Percentiles rank a stretch among this genome's conserved stretches.
phyloP scores from a whole-genome alignment of 73 alveolate species.

The Paramecium biaurelia region DNA sequence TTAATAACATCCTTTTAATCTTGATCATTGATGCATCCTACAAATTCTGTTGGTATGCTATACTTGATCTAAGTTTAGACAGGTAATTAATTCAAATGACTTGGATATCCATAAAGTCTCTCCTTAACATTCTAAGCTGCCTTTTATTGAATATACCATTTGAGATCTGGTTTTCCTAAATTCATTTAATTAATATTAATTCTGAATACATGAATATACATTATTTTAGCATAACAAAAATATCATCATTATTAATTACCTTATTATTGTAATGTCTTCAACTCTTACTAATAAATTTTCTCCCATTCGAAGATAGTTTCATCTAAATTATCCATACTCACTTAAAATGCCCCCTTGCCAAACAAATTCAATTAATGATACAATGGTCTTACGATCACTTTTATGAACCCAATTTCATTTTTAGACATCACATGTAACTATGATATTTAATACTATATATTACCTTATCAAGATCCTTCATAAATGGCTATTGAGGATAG shows the following conservation, averaged over 20 bases:
- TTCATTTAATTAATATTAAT: background rate
- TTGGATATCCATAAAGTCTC: background rate
- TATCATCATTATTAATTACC: background rate
- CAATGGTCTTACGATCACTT: constrained; percentile 56
- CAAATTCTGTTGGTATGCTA: background rate
- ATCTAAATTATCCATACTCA: constrained; percentile 42
- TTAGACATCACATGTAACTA: constrained; percentile 59
- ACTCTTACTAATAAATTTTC: background rate
- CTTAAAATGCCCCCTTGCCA: background rate
- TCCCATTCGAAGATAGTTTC: constrained; percentile 61
- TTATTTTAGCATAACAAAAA: background rate
- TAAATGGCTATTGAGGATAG: constrained; percentile 31
- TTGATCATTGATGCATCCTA: constrained; percentile 2
- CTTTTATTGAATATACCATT: background rate
- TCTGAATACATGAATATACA: background rate
- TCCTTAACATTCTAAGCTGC: background rate
- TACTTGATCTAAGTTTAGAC: background rate
- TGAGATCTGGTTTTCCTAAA: background rate
- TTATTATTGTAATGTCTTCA: background rate
- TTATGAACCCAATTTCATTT: constrained; percentile 58
- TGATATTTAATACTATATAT: background rate
- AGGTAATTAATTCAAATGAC: background rate
- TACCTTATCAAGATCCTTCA: constrained; percentile 60
- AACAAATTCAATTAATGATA: constrained; percentile 29
- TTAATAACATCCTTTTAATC: constrained; percentile 7